Percentiles rank a stretch among this genome's conserved stretches.
phyloP scores from a whole-genome alignment of 2,329 filamentous ascomycete genomes.

The Fonsecaea pedrosoi region DNA sequence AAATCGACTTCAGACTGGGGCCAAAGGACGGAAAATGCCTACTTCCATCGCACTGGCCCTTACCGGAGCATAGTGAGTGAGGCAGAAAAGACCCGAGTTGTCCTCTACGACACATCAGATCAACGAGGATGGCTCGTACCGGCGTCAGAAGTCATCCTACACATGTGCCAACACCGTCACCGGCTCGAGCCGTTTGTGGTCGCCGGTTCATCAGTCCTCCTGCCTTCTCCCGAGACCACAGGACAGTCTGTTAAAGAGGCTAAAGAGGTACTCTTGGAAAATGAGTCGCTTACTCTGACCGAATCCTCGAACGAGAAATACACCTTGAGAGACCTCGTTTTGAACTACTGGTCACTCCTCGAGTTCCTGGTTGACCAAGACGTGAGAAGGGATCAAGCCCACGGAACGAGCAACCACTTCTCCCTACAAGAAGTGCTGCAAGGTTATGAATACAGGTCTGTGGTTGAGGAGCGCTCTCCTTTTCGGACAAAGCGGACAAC shows the following conservation, averaged over 20 bases:
- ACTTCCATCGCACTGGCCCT: neutral
- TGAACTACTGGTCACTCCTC: constrained; percentile 7
- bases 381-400: constrained; percentile 9
- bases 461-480: constrained; percentile 13
- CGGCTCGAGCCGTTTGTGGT: neutral
- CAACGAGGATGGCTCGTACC: constrained; percentile 1
- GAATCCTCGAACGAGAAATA: neutral
- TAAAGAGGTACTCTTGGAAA: neutral
- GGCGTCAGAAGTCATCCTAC: constrained; percentile 1
- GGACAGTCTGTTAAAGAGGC: neutral
- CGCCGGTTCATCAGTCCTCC: neutral
- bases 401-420: neutral
- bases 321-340: constrained; percentile 6
- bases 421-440: neutral
- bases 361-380: constrained; percentile 12
- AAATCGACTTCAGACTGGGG: neutral
- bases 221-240: neutral
- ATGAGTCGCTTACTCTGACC: neutral
- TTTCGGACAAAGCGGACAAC: constrained; percentile 7
- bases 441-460: constrained; percentile 10
- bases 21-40: constrained; percentile 1
- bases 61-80: neutral
- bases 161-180: neutral
- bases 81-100: neutral
- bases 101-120: neutral